Percentiles rank a stretch among this genome's conserved stretches.
Conservation (phyloP, 306 rosid genomes). For the Dryas alaskensis region DNA sequence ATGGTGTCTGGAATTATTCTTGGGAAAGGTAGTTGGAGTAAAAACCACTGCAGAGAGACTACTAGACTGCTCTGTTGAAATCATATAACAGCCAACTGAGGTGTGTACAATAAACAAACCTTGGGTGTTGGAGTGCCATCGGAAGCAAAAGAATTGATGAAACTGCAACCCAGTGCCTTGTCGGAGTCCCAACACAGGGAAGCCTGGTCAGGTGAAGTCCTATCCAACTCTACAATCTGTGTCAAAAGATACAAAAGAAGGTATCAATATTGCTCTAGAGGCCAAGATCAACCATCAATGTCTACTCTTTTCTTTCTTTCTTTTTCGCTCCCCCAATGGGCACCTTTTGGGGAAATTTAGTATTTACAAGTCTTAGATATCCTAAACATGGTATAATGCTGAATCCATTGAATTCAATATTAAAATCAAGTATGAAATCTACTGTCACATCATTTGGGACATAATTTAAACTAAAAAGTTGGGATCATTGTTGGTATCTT, state of each 20-base stretch:
- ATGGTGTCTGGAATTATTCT: background rate
- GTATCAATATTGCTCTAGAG: background rate
- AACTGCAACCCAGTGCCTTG: constrained; percentile 5
- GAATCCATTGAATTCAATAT: background rate
- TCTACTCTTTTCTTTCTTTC: background rate
- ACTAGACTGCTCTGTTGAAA: background rate
- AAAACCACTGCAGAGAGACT: background rate
- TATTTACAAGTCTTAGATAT: background rate
- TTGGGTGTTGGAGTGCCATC: constrained; percentile 20
- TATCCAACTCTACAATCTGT: constrained; percentile 11
- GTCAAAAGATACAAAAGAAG: background rate
- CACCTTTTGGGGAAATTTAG: background rate
- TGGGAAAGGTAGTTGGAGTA: background rate
- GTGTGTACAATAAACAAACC: constrained; percentile 8
- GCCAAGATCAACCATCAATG: background rate
- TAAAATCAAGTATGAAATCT: no score
- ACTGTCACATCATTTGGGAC: no score
- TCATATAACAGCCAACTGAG: background rate
- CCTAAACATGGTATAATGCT: background rate
- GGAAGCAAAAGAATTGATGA: constrained; percentile 20
- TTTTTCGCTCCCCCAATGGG: no score
- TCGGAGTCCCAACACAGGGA: constrained; percentile 22
- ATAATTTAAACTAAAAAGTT: no score
- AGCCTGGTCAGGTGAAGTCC: constrained; percentile 14
- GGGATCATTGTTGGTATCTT: no score